Evolutionary conservation across 2,329 filamentous ascomycete genomes (phyloP).

Genomic region (Colletotrichum abscissum): DNA sequence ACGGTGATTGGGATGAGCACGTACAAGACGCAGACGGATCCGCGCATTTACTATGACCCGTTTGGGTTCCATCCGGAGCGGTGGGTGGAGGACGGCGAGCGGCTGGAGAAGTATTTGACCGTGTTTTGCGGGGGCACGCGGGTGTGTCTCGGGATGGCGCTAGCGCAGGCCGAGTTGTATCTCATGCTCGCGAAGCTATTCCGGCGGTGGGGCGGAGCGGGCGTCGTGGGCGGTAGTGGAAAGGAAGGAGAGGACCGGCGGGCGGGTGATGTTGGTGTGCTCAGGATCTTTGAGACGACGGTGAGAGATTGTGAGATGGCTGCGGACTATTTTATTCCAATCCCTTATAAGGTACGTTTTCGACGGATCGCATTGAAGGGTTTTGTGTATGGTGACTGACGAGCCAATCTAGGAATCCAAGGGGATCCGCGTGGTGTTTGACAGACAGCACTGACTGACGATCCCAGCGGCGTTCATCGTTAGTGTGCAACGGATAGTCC

Average conservation of each 20-base stretch:
- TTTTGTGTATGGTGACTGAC: background rate
- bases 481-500: too few species aligned
- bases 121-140: conserved; percentile 50
- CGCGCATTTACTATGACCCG: conserved; percentile 46
- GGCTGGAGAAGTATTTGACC: conserved; percentile 47
- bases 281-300: conserved; percentile 49
- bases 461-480: background rate
- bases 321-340: conserved; percentile 52
- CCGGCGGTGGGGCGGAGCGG: conserved; percentile 45
- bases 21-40: conserved; percentile 48
- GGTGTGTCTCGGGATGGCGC: conserved; percentile 49
- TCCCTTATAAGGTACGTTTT: conserved; percentile 48
- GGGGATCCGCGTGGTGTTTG: conserved; percentile 47
- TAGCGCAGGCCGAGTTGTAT: conserved; percentile 52
- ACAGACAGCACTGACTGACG: conserved; percentile 39
- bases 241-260: conserved; percentile 44
- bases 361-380: background rate
- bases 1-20: conserved; percentile 51
- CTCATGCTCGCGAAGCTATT: conserved; percentile 51
- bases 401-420: conserved; percentile 41
- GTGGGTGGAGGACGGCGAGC: conserved; percentile 47
- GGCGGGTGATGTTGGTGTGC: conserved; percentile 46
- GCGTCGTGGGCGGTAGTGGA: conserved; percentile 43
- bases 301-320: conserved; percentile 49
- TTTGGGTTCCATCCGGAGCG: conserved; percentile 48